Evolutionary conservation across 768 basidiomycete genomes (phyloP), one percentile per base, ranked within the genome.

Genomic region (Boletus patriciae): DNA sequence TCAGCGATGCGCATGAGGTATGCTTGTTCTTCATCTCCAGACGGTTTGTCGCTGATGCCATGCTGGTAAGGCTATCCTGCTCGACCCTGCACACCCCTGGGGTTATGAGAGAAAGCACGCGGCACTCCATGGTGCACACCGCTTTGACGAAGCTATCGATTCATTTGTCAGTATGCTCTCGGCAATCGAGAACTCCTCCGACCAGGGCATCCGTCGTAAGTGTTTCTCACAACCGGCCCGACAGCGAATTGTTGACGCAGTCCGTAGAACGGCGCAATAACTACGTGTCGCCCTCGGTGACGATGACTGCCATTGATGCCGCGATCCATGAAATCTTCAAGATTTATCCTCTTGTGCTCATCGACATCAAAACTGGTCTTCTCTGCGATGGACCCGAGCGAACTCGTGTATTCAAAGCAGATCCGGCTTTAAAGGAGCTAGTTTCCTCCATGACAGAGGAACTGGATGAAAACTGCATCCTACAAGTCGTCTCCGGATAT

Each of bases 1-100:
- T 64, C 15, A 25, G 43, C 8, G 62, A 64, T 19, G 62, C 62
- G 6, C 42, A 59, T 21, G 19, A 57, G 34, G 62, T 64, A 54
- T 45, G 37, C 16, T 31, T 41, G 8, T 40, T 18, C 38, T 34
- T 31, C 10, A 37, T 48, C 16, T 34, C 21, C 2, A 33, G 46
- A 13, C 9, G 12, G 12, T 40, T n/a, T 27, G 4, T 31, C 23
- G 6, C 13, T 55, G 48, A 46, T 41, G 16, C n/a, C 25, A 3
- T 11, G 31, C 18, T 47, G 11, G 12, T n/a, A 45, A 58, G 54
- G 58, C 40, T 3, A 59, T 57, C 25, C 13, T 10, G 9, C 54
- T 59, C 13, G 58, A 59, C 29, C 45, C 54, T 43, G 34, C 45
- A 12, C 47, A 27, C 18, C 58, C 58, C 18, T 51, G 58, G 58